These are phyloP conservation scores for Casuarina cunninghamiana DNA, from an alignment of 306 rosid species.

Conservation along the genomic window DNA sequence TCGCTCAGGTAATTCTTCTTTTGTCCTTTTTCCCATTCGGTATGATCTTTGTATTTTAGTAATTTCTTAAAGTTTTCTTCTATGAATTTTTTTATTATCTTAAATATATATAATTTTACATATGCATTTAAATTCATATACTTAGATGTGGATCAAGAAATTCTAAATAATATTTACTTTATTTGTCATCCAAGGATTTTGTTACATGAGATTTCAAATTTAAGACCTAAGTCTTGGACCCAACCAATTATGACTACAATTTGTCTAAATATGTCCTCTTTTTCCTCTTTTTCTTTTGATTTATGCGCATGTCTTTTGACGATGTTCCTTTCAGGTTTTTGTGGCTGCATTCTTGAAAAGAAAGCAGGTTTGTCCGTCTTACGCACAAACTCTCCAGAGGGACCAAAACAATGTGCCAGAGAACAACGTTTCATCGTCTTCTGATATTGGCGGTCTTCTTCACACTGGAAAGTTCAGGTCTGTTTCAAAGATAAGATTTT, in stretches of 20 bases:
- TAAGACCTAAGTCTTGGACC: too few relatives aligned
- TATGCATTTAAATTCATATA: too few relatives aligned
- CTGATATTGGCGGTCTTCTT: conserved; percentile 28
- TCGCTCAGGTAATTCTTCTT: conserved; percentile 61
- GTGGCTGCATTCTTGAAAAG: conserved; percentile 86
- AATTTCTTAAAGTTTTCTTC: too few relatives aligned
- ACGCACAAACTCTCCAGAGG: conserved; percentile 63
- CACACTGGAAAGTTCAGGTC: conserved; percentile 72
- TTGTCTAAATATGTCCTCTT: too few relatives aligned
- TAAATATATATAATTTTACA: too few relatives aligned
- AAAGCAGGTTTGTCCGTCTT: conserved; percentile 61
- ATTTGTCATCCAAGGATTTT: too few relatives aligned
- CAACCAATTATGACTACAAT: too few relatives aligned
- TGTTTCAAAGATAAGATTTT: background rate
- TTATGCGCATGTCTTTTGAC: background rate
- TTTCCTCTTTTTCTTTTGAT: background rate
- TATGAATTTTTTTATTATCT: too few relatives aligned
- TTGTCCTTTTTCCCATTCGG: background rate
- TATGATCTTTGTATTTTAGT: conserved; percentile 6
- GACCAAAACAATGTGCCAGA: conserved; percentile 33
- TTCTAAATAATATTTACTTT: too few relatives aligned
- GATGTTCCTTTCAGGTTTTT: conserved; percentile 56
- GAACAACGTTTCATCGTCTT: conserved; percentile 24
- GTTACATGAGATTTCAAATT: too few relatives aligned
- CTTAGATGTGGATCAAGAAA: too few relatives aligned